Conservation (phyloP, 805 yeast species). For the Hanseniaspora jakobsenii region DNA sequence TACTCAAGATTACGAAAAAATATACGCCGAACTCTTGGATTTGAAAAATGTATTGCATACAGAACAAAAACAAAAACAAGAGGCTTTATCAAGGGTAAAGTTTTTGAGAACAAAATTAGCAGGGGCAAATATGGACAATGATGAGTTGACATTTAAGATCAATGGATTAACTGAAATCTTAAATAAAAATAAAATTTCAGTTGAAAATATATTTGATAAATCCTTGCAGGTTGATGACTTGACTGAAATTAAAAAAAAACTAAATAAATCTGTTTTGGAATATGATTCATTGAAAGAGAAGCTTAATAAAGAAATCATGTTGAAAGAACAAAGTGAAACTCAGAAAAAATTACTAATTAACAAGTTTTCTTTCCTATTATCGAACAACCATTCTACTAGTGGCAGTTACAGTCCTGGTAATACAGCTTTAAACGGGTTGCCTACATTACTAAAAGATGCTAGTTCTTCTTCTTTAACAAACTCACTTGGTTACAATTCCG, state of each 20-base stretch:
- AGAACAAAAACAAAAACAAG: conserved; percentile 33
- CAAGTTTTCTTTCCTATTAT: too few relatives aligned
- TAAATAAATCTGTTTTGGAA: conserved; percentile 27
- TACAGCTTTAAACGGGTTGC: too few relatives aligned
- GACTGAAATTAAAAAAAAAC: conserved; percentile 5
- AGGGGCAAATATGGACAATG: conserved; percentile 49
- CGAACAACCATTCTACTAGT: too few relatives aligned
- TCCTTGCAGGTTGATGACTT: too few relatives aligned
- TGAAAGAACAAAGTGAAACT: conserved; percentile 40
- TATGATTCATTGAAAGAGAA: conserved; percentile 37
- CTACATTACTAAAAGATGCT: too few relatives aligned
- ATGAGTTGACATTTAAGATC: conserved; percentile 35
- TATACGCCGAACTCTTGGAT: conserved; percentile 44
- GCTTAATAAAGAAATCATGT: conserved; percentile 41
- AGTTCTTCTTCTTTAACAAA: too few relatives aligned
- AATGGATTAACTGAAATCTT: conserved; percentile 29
- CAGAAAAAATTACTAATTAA: conserved; percentile 26
- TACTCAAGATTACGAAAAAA: conserved; percentile 24
- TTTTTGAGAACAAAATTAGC: conserved; percentile 54
- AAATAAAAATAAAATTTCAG: conserved; percentile 21
- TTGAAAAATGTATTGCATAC: conserved; percentile 37
- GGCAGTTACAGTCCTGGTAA: too few relatives aligned
- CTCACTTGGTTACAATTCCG: neutral
- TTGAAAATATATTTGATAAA: conserved; percentile 23
- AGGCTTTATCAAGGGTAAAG: conserved; percentile 45